These are phyloP conservation scores for Meyerozyma sp. DNA, from an alignment of 1,139 yeast species.

Conservation along the genomic window DNA sequence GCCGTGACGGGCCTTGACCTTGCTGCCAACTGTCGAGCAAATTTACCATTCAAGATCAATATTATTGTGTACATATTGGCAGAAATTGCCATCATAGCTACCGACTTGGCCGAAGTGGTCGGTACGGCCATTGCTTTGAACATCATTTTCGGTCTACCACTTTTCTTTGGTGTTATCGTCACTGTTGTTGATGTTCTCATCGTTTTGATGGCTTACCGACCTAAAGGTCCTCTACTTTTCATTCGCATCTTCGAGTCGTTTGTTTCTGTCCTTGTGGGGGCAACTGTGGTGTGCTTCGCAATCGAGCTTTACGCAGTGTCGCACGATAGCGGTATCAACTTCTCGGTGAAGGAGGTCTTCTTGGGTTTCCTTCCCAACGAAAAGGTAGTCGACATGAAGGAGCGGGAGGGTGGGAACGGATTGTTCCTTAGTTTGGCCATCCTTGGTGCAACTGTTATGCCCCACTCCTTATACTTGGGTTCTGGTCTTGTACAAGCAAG, in stretches of 20 bases:
- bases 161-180: constrained; percentile 70
- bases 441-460: constrained; percentile 97
- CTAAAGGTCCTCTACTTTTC: constrained; percentile 76
- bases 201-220: constrained; percentile 83
- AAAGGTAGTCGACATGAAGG: constrained; percentile 55
- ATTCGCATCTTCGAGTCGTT: constrained; percentile 79
- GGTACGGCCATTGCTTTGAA: constrained; percentile 91
- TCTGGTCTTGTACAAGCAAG: constrained; percentile 92
- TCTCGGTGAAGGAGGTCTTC: constrained; percentile 50
- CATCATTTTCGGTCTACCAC: constrained; percentile 72
- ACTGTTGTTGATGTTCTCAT: constrained; percentile 82
- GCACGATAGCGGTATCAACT: constrained; percentile 45
- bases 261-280: constrained; percentile 70
- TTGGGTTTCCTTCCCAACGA: constrained; percentile 77
- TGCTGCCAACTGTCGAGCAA: constrained; percentile 80
- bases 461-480: constrained; percentile 88
- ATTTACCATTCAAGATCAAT: constrained; percentile 61
- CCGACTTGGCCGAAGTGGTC: constrained; percentile 90
- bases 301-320: constrained; percentile 69
- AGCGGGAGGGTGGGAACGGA: constrained; percentile 62
- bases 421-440: constrained; percentile 84
- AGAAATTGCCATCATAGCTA: constrained; percentile 85
- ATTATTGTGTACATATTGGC: constrained; percentile 65
- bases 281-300: constrained; percentile 81
- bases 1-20: constrained; percentile 87